A percentile compares a stretch with the other conserved stretches of the same genome.
These are phyloP conservation scores for Suhomyces yuchorum DNA, from an alignment of 1,139 yeast species.

Conservation along the genomic window DNA sequence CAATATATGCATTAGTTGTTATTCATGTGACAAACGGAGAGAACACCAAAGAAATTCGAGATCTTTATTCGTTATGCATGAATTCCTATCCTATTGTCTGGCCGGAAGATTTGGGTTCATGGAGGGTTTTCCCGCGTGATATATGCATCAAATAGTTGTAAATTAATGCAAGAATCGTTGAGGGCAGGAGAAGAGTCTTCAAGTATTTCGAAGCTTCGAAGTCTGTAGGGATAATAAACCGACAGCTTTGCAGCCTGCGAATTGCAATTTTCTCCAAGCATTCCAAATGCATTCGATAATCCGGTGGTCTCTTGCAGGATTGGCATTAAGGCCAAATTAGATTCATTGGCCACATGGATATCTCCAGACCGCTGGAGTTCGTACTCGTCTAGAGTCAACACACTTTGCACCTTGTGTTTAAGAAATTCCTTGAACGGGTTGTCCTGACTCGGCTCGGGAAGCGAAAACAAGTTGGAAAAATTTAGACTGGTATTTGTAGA, in stretches of 20 bases:
- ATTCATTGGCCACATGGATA: slow-evolving; percentile 32
- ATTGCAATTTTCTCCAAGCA: slow-evolving; percentile 12
- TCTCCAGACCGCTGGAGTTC: slow-evolving; percentile 42
- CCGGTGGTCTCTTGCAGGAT: slow-evolving; percentile 20
- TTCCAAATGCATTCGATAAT: slow-evolving; percentile 27
- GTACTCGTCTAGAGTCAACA: slow-evolving; percentile 35
- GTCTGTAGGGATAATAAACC: slow-evolving; percentile 25
- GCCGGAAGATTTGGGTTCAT: slow-evolving; percentile 17
- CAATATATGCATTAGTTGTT: not conserved
- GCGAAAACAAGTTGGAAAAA: slow-evolving; percentile 29
- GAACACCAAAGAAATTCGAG: not conserved
- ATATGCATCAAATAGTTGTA: slow-evolving; percentile 75
- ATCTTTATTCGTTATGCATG: too few relatives aligned
- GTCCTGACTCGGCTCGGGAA: slow-evolving; percentile 37
- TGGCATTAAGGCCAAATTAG: slow-evolving; percentile 27
- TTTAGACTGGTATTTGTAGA: slow-evolving; percentile 3
- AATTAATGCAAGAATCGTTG: slow-evolving; percentile 70
- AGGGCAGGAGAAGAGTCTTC: slow-evolving; percentile 64
- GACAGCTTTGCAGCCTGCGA: slow-evolving; percentile 7
- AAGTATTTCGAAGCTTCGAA: slow-evolving; percentile 61
- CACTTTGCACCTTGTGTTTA: slow-evolving; percentile 27
- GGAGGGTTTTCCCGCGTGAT: slow-evolving; percentile 70
- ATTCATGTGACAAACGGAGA: not conserved
- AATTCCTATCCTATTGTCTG: not conserved
- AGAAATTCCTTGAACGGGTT: slow-evolving; percentile 29